Percentiles rank a stretch among this genome's conserved stretches.
Evolutionary conservation across 2,329 filamentous ascomycete genomes (phyloP).

Genomic region (Ceratocystiopsis sp.): DNA sequence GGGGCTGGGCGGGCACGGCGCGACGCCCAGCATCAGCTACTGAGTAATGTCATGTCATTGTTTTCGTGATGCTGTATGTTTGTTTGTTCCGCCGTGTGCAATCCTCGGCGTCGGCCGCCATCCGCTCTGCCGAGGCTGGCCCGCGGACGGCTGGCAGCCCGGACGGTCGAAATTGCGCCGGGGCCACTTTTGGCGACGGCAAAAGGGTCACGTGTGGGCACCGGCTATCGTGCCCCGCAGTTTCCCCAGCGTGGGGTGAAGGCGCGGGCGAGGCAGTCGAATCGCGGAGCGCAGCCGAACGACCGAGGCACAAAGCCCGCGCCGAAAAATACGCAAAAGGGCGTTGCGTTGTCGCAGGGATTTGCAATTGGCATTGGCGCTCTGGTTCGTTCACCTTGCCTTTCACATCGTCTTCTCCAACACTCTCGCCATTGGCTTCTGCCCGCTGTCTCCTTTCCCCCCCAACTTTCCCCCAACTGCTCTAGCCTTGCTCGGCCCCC

Average conservation of each 20-base stretch:
- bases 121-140: constrained; percentile 7
- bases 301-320: constrained; percentile 6
- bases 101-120: not conserved
- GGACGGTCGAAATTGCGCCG: not conserved
- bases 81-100: not conserved
- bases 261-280: not conserved
- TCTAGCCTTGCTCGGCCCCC: too few relatives aligned
- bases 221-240: constrained; percentile 1
- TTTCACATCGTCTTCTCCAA: too few relatives aligned
- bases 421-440: too few relatives aligned
- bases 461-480: too few relatives aligned
- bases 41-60: not conserved
- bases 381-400: too few relatives aligned
- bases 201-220: not conserved
- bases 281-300: constrained; percentile 4
- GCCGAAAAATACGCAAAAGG: not conserved
- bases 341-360: too few relatives aligned
- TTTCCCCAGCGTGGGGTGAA: not conserved
- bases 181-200: not conserved
- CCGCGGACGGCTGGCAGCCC: constrained; percentile 1
- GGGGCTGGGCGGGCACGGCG: constrained; percentile 10
- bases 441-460: too few relatives aligned
- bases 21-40: constrained; percentile 14
- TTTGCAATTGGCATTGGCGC: too few relatives aligned
- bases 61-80: not conserved